Evolutionary conservation across 306 rosid genomes (phyloP), one percentile per base, ranked within the genome.

Genomic region (Chamaecrista fasciculata): DNA sequence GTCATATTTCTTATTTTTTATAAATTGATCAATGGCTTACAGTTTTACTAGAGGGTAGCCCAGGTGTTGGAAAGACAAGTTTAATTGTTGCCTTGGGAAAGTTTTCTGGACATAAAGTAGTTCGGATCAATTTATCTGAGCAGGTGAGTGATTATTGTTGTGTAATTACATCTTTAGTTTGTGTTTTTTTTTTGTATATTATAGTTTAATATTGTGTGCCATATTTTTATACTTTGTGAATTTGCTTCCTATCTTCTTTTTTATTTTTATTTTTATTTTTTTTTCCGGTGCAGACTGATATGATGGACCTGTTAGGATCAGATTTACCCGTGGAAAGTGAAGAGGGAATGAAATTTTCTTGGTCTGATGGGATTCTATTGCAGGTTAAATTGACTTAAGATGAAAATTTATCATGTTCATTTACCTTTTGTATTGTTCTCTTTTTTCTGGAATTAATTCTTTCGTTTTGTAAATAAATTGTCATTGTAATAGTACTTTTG

Each of bases 21-120:
- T 23, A 16, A 47, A 8, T 61, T 69, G 40, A 52, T 29, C 34
- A 43, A 28, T 72, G 67, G 42, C 37, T 71, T 87, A 67, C 84
- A 90, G 97, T 94, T 82, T 76, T 94, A 78, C 81, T 94, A 65
- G 98, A 94, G 82, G 98, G 98, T 14, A 90, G 98, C 77, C 98
- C 98, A 16, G 98, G 98, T 74, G 98, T 94, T 42, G 98, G 98
- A 79, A 94, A 94, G 76, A 94, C 98, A 47, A 94, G 97, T 85
- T 86, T 94, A 70, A 69, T 94, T 80, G 85, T 83, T 82, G 96
- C 97, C 51, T 70, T 94, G 78, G 98, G 95, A 11, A 84, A 83
- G 48, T 72, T 75, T 76, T 90, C 96, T 69, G 96, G 91, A 76
- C 91, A 94, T 76, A 83, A 50, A 72, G 98, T 94, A 12, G 96